A percentile compares a stretch with the other conserved stretches of the same genome.
Evolutionary conservation across 208 protist species (phyloP).

Genomic region (Porcisia hertigi): DNA sequence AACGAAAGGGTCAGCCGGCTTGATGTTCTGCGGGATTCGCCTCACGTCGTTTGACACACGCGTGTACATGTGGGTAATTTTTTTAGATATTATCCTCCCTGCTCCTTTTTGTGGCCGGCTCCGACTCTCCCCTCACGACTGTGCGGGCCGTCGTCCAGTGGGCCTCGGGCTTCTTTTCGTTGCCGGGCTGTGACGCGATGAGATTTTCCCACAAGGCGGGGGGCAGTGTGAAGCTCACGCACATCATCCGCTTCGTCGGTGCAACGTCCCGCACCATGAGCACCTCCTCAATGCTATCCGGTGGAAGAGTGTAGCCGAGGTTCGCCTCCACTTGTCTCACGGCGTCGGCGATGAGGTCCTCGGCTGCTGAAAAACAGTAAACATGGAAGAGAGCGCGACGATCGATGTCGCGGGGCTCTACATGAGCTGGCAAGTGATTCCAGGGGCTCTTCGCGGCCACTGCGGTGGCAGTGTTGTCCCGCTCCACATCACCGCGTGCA

Average conservation of each 20-base stretch:
- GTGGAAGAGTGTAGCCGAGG: slow-evolving; percentile 45
- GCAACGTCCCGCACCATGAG: slow-evolving; percentile 94
- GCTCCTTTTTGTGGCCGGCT: background rate
- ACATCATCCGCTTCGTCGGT: slow-evolving; percentile 95
- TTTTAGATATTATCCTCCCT: background rate
- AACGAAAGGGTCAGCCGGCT: too few species aligned
- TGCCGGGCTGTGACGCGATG: background rate
- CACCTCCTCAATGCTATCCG: slow-evolving; percentile 61
- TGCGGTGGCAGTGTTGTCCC: background rate
- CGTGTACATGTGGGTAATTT: background rate
- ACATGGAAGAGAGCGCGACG: slow-evolving; percentile 69
- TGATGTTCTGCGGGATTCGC: too few species aligned
- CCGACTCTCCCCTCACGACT: background rate
- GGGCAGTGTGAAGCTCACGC: slow-evolving; percentile 92
- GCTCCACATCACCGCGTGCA: background rate
- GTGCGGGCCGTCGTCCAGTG: background rate
- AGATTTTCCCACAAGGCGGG: slow-evolving; percentile 55
- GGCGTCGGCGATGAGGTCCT: slow-evolving; percentile 61
- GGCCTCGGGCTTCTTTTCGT: background rate
- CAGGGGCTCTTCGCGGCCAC: slow-evolving; percentile 10
- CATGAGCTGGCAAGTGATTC: slow-evolving; percentile 17
- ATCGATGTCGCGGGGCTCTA: slow-evolving; percentile 23
- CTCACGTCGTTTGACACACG: background rate
- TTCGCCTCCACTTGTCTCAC: slow-evolving; percentile 73
- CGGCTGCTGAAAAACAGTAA: slow-evolving; percentile 86